A percentile compares a stretch with the other conserved stretches of the same genome.
phyloP scores from a whole-genome alignment of 2,329 filamentous ascomycete genomes.

The Elsinoe perseae region DNA sequence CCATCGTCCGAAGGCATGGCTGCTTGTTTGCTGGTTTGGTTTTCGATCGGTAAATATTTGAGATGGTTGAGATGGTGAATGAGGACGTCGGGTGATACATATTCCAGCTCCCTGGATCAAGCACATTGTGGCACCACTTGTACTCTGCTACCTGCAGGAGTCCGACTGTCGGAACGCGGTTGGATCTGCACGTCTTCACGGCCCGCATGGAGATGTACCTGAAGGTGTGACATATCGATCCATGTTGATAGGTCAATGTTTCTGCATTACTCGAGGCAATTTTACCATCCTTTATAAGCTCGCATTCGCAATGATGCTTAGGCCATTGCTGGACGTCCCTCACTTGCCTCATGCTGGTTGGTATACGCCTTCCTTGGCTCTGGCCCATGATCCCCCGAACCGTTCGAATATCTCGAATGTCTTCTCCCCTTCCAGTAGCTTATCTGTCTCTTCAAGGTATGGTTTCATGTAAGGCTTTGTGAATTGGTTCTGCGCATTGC shows the following conservation, averaged over 20 bases:
- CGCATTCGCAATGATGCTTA: neutral
- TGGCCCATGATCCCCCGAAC: neutral
- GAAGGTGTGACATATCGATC: neutral
- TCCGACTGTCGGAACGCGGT: neutral
- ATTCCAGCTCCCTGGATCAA: no score
- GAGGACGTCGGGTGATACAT: neutral
- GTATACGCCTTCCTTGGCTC: neutral
- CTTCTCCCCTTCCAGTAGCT: neutral
- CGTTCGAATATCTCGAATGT: neutral
- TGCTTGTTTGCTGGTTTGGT: neutral
- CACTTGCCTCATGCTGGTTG: neutral
- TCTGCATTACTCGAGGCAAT: neutral
- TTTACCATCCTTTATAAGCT: neutral
- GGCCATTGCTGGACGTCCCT: neutral
- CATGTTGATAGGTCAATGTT: neutral
- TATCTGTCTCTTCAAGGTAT: neutral
- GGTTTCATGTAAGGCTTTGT: conserved; percentile 2
- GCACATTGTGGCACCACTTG: neutral
- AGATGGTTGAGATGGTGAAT: neutral
- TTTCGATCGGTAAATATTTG: neutral
- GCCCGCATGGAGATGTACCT: neutral
- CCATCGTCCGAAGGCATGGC: neutral
- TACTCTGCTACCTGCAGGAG: neutral
- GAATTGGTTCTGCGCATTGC: neutral
- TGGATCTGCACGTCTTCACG: neutral